Evolutionary conservation across 2,329 filamentous ascomycete species (phyloP).

Genomic region (Moelleriella libera): DNA sequence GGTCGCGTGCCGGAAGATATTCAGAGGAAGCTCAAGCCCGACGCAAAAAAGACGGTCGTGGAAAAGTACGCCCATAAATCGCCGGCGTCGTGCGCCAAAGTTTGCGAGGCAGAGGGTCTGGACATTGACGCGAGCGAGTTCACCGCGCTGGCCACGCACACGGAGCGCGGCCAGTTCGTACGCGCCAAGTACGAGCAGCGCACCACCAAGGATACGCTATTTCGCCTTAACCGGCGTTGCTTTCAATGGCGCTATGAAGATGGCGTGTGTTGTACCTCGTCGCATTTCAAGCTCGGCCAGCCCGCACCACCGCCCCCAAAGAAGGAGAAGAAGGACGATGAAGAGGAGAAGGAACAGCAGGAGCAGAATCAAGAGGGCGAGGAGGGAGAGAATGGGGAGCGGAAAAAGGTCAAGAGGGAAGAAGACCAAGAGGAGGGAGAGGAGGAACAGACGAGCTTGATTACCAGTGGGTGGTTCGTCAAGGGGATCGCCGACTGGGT

Average conservation of each 20-base stretch:
- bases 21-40: slow-evolving; percentile 20
- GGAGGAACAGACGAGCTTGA: slow-evolving; percentile 4
- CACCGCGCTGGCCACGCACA: slow-evolving; percentile 12
- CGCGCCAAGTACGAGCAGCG: slow-evolving; percentile 12
- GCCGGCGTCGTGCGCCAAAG: slow-evolving; percentile 30
- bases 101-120: slow-evolving; percentile 28
- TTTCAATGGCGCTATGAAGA: slow-evolving; percentile 33
- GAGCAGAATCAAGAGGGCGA: background rate
- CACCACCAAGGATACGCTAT: slow-evolving; percentile 6
- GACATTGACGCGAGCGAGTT: slow-evolving; percentile 20
- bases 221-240: slow-evolving; percentile 21
- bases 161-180: slow-evolving; percentile 13
- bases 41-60: slow-evolving; percentile 22
- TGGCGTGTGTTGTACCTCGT: slow-evolving; percentile 27
- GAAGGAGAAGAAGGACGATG: slow-evolving; percentile 1
- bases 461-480: slow-evolving; percentile 30
- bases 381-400: background rate
- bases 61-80: slow-evolving; percentile 31
- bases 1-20: slow-evolving; percentile 14
- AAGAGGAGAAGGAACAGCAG: background rate
- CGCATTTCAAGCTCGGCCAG: slow-evolving; percentile 28
- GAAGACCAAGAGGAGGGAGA: background rate
- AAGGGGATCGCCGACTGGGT: slow-evolving; percentile 33
- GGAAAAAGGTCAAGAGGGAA: background rate
- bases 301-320: slow-evolving; percentile 15